Conservation (phyloP, 1,139 yeast genomes). For the Candida mesenterica region DNA sequence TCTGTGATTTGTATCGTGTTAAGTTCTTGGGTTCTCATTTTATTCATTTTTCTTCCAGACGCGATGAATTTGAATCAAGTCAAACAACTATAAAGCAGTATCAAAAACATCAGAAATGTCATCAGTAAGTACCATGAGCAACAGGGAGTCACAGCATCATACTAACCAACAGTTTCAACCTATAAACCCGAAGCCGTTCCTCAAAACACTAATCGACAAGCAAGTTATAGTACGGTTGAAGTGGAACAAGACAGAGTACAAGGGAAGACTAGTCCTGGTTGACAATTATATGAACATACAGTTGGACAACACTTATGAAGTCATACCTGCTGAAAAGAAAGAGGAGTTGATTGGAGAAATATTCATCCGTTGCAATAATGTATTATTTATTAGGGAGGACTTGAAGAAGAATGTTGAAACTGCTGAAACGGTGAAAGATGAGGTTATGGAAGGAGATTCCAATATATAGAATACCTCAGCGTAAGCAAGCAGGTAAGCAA, state of each 20-base stretch:
- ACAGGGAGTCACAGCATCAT: neutral
- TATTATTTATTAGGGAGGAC: slow-evolving; percentile 57
- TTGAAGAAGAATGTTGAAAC: neutral
- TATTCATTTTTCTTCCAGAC: too few species aligned
- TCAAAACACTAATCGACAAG: slow-evolving; percentile 69
- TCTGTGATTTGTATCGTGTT: too few species aligned
- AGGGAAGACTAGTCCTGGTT: slow-evolving; percentile 74
- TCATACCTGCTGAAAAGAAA: slow-evolving; percentile 39
- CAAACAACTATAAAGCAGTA: neutral
- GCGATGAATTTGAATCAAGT: too few species aligned
- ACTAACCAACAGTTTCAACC: slow-evolving; percentile 5
- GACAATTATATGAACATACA: slow-evolving; percentile 94
- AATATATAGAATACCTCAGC: too few species aligned
- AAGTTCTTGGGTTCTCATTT: neutral
- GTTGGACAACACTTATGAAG: slow-evolving; percentile 67
- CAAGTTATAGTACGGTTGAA: slow-evolving; percentile 82
- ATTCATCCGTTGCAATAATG: slow-evolving; percentile 82
- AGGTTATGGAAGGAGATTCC: neutral
- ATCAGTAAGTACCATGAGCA: slow-evolving; percentile 2
- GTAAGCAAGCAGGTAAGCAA: neutral
- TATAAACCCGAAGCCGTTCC: slow-evolving; percentile 84
- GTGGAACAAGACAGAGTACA: slow-evolving; percentile 91
- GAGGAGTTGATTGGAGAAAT: slow-evolving; percentile 72
- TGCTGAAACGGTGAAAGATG: neutral
- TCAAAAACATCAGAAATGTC: slow-evolving; percentile 2